Evolutionary conservation across 805 yeast genomes (phyloP).

Genomic region (Hanseniaspora vineae): DNA sequence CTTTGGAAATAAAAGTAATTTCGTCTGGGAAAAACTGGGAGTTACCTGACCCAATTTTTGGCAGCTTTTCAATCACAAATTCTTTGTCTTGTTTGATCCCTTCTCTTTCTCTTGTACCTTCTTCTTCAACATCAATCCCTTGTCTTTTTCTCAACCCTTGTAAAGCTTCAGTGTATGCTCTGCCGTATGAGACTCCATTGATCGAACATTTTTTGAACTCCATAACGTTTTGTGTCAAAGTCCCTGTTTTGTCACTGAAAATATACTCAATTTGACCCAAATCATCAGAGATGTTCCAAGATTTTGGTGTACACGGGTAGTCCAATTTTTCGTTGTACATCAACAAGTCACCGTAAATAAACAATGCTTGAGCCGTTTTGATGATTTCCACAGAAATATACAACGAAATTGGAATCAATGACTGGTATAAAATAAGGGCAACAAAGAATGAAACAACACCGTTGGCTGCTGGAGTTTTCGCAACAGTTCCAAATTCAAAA

Average conservation of each 20-base stretch:
- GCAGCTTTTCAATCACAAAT: slow-evolving; percentile 40
- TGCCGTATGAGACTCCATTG: slow-evolving; percentile 59
- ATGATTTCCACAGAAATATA: slow-evolving; percentile 74
- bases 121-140: slow-evolving; percentile 62
- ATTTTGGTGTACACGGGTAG: slow-evolving; percentile 72
- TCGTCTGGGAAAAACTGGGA: slow-evolving; percentile 40
- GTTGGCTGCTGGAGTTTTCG: slow-evolving; percentile 49
- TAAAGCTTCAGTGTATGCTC: slow-evolving; percentile 73
- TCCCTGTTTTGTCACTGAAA: slow-evolving; percentile 77
- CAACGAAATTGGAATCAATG: slow-evolving; percentile 71
- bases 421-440: slow-evolving; percentile 61
- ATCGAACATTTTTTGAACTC: slow-evolving; percentile 74
- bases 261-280: slow-evolving; percentile 77
- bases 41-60: slow-evolving; percentile 24
- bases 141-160: slow-evolving; percentile 69
- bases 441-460: slow-evolving; percentile 67
- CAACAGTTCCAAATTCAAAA: slow-evolving; percentile 61
- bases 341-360: slow-evolving; percentile 61
- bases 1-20: slow-evolving; percentile 55
- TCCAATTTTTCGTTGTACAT: slow-evolving; percentile 60
- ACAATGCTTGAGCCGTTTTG: slow-evolving; percentile 70
- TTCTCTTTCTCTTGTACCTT: slow-evolving; percentile 36
- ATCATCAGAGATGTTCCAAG: slow-evolving; percentile 81
- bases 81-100: slow-evolving; percentile 45
- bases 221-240: slow-evolving; percentile 75